phyloP scores from a whole-genome alignment of 257 asterid species.

The Capsicum chinense region DNA sequence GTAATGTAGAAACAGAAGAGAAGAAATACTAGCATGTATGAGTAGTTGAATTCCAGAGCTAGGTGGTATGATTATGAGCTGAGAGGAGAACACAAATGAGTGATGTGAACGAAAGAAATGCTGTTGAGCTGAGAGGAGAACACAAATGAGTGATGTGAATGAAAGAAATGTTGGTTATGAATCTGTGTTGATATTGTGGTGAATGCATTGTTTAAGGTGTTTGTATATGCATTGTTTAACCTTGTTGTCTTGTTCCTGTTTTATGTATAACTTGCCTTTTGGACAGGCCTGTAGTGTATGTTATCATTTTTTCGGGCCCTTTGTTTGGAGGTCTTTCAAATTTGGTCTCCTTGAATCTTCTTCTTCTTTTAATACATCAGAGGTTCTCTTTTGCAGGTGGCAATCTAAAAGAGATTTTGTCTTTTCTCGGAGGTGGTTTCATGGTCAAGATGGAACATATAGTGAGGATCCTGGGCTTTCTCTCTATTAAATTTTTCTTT shows the following conservation, averaged over 20 bases:
- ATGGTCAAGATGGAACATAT: constrained; percentile 96
- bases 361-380: constrained; percentile 27
- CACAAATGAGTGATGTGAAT: background rate
- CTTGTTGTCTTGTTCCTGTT: constrained; percentile 19
- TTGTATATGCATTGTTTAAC: background rate
- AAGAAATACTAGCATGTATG: background rate
- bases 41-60: background rate
- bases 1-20: constrained; percentile 7
- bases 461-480: constrained; percentile 56
- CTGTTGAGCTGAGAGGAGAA: background rate
- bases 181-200: constrained; percentile 13
- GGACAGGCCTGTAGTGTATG: background rate
- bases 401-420: constrained; percentile 85
- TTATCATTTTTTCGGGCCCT: background rate
- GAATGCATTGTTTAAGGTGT: background rate
- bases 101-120: constrained; percentile 1
- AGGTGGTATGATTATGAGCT: background rate
- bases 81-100: background rate
- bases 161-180: constrained; percentile 11
- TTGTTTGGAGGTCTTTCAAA: background rate
- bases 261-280: constrained; percentile 15
- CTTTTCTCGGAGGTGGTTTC: constrained; percentile 97
- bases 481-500: background rate
- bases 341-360: constrained; percentile 34
- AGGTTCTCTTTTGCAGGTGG: constrained; percentile 71